phyloP scores from a whole-genome alignment of 441 rosid species.

The Dalechampia spathulata region DNA sequence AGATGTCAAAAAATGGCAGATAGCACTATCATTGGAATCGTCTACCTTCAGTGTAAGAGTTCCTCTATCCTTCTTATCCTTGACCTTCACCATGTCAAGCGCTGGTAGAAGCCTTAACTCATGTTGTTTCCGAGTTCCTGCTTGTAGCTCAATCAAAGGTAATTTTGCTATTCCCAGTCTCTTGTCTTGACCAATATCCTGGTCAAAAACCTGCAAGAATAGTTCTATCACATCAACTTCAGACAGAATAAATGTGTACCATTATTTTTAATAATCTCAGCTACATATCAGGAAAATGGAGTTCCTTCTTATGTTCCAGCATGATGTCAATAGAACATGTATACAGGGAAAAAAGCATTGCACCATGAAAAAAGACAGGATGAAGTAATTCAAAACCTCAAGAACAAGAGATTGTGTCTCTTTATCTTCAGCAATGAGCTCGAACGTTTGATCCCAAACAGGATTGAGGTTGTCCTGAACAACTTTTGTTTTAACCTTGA shows the following conservation, averaged over 20 bases:
- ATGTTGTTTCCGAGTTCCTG: conserved; percentile 39
- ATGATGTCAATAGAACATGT: conserved; percentile 6
- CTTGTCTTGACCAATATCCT: conserved; percentile 94
- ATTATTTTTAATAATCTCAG: too few species aligned
- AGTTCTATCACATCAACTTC: conserved; percentile 6
- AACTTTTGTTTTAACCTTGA: conserved; percentile 72
- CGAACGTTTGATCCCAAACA: conserved; percentile 75
- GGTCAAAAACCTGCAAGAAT: conserved; percentile 66
- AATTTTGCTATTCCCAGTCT: conserved; percentile 72
- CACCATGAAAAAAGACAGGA: too few species aligned
- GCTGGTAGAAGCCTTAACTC: conserved; percentile 62
- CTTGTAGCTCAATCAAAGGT: conserved; percentile 57
- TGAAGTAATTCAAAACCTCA: conserved; percentile 40
- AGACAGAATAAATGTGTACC: too few species aligned
- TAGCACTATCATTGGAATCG: too few species aligned
- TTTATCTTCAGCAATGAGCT: conserved; percentile 89
- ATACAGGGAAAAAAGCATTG: not conserved
- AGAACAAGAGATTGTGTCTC: conserved; percentile 75
- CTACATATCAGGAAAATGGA: too few species aligned
- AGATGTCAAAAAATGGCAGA: too few species aligned
- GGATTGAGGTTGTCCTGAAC: conserved; percentile 89
- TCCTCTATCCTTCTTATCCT: conserved; percentile 94
- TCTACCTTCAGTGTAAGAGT: conserved; percentile 63
- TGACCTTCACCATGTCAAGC: conserved; percentile 79
- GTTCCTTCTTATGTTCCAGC: too few species aligned